phyloP scores from a whole-genome alignment of 2,329 filamentous ascomycete genomes.

The Fusarium neocosmosporiellum region DNA sequence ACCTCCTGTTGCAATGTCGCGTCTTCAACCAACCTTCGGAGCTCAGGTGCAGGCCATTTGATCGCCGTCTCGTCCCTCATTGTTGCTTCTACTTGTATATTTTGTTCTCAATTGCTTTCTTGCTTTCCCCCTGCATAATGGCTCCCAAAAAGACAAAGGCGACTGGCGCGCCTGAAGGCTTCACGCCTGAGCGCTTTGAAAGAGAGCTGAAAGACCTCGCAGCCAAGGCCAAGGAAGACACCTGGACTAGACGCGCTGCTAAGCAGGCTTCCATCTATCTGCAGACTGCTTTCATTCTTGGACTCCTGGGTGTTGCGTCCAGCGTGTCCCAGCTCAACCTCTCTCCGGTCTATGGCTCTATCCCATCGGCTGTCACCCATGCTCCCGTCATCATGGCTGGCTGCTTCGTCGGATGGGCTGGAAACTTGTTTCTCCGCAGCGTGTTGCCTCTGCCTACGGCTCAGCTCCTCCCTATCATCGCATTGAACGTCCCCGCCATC shows the following conservation, averaged over 20 bases:
- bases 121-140: conserved; percentile 22
- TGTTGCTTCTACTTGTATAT: conserved; percentile 17
- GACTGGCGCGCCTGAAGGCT: conserved; percentile 45
- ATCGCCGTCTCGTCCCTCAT: conserved; percentile 19
- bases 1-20: conserved; percentile 28
- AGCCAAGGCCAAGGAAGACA: conserved; percentile 52
- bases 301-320: conserved; percentile 67
- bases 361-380: conserved; percentile 81
- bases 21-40: conserved; percentile 35
- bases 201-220: conserved; percentile 65
- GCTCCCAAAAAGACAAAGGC: conserved; percentile 39
- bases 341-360: conserved; percentile 88
- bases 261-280: conserved; percentile 56
- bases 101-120: conserved; percentile 3
- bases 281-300: conserved; percentile 44
- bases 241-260: conserved; percentile 46
- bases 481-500: conserved; percentile 77
- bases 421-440: conserved; percentile 65
- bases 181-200: conserved; percentile 65
- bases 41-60: conserved; percentile 49
- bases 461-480: conserved; percentile 75
- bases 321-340: conserved; percentile 80
- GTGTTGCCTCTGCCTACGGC: conserved; percentile 61
- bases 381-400: conserved; percentile 72
- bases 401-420: conserved; percentile 78